phyloP scores from a whole-genome alignment of 768 basidiomycete species.

The Polyporus arcularius region DNA sequence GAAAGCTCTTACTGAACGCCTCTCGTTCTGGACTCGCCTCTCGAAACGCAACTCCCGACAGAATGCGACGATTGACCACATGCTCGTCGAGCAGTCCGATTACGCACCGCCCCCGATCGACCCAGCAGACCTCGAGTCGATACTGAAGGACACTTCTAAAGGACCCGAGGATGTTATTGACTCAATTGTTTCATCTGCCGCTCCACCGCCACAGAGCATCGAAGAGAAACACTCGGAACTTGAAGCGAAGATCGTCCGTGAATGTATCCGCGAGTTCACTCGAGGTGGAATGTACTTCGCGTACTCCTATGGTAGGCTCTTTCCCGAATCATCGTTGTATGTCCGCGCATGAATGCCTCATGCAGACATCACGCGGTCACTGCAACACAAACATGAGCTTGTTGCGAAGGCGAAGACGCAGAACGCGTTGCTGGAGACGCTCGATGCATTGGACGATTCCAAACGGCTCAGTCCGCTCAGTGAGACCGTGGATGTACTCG shows the following conservation, averaged over 20 bases:
- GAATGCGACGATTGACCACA: constrained; percentile 14
- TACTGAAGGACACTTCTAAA: constrained; percentile 23
- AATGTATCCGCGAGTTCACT: constrained; percentile 73
- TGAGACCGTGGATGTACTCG: constrained; percentile 50
- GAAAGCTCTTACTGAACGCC: constrained; percentile 60
- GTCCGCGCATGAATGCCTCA: neutral
- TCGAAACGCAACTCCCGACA: constrained; percentile 15
- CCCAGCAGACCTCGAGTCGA: constrained; percentile 30
- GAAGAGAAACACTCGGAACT: constrained; percentile 76
- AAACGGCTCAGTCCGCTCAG: constrained; percentile 29
- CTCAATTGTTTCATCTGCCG: constrained; percentile 58
- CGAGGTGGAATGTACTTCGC: constrained; percentile 92
- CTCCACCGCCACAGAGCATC: constrained; percentile 58
- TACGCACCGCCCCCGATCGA: constrained; percentile 15
- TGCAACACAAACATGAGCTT: constrained; percentile 78
- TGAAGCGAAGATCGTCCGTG: constrained; percentile 80
- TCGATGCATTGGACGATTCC: constrained; percentile 48
- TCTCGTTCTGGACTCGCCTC: constrained; percentile 76
- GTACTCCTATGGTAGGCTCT: constrained; percentile 71
- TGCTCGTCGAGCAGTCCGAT: constrained; percentile 15
- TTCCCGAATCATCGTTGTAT: neutral
- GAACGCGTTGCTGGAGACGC: constrained; percentile 58
- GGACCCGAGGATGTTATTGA: constrained; percentile 54
- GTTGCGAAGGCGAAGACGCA: constrained; percentile 57
- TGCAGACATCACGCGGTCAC: constrained; percentile 77